These are phyloP conservation scores for Marchantia paleacea DNA, from an alignment of 225 moss, liverwort and hornwort genomes.

Conservation along the genomic window DNA sequence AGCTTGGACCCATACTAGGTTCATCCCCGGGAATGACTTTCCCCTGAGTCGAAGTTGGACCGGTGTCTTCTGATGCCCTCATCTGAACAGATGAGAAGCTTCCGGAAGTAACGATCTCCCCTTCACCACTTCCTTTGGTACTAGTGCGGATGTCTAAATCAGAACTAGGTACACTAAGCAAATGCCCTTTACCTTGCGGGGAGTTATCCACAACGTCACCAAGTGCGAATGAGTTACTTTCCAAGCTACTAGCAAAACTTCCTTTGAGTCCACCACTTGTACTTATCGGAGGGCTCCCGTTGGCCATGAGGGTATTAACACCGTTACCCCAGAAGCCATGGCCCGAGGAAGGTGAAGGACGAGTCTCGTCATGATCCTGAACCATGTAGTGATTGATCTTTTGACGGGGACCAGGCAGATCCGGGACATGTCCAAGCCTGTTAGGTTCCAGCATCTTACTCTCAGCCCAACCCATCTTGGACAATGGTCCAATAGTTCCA, in stretches of 20 bases:
- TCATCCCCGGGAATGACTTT: conserved; percentile 24
- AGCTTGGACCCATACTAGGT: conserved; percentile 13
- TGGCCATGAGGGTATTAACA: conserved; percentile 17
- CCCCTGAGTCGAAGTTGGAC: conserved; percentile 16
- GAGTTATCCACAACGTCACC: conserved; percentile 29
- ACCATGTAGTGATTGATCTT: conserved; percentile 24
- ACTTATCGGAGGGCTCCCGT: conserved; percentile 32
- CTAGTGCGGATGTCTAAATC: conserved; percentile 28
- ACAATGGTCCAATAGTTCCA: conserved; percentile 24
- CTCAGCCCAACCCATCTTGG: conserved; percentile 34
- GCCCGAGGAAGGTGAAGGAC: conserved; percentile 16
- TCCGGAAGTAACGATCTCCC: conserved; percentile 19
- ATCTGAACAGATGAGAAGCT: conserved; percentile 23
- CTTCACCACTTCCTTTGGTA: conserved; percentile 26
- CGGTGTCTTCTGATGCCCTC: conserved; percentile 31
- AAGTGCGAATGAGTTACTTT: conserved; percentile 25
- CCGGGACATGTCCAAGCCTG: conserved; percentile 27
- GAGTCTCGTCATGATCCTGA: conserved; percentile 27
- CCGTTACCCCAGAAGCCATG: conserved; percentile 42
- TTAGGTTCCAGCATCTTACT: conserved; percentile 25
- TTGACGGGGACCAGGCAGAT: conserved; percentile 14
- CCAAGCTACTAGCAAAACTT: conserved; percentile 37
- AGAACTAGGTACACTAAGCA: conserved; percentile 31
- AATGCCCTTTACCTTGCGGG: conserved; percentile 32
- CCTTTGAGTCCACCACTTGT: conserved; percentile 23